Evolutionary conservation across 2,329 filamentous ascomycete species (phyloP).

Genomic region (Paraconiothyrium sp.): DNA sequence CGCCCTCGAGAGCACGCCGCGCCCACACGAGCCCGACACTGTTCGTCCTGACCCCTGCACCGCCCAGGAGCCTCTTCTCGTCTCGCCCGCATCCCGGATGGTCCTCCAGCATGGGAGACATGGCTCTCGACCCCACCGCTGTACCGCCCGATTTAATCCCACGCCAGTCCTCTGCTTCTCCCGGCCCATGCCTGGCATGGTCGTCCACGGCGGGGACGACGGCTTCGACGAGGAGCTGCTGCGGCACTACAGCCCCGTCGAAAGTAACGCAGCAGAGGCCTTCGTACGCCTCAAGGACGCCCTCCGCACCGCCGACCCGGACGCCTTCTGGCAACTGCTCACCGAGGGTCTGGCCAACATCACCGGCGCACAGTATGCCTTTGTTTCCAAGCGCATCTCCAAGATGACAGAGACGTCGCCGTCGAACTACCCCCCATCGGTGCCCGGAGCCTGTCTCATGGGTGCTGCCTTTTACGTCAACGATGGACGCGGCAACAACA

Average conservation of each 20-base stretch:
- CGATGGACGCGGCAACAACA: constrained; percentile 62
- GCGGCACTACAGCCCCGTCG: constrained; percentile 52
- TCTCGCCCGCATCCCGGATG: constrained; percentile 31
- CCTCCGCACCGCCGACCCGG: constrained; percentile 62
- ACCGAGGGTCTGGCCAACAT: constrained; percentile 72
- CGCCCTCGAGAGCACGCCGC: constrained; percentile 9
- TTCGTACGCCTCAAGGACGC: constrained; percentile 67
- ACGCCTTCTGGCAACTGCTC: constrained; percentile 71
- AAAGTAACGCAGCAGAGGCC: constrained; percentile 69
- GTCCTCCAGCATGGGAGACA: constrained; percentile 41
- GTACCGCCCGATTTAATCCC: constrained; percentile 52
- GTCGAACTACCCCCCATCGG: constrained; percentile 70
- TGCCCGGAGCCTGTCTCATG: constrained; percentile 69
- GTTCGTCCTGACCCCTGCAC: neutral
- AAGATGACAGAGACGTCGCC: constrained; percentile 66
- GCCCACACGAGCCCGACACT: constrained; percentile 22
- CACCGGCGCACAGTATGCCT: constrained; percentile 72
- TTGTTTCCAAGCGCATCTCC: constrained; percentile 72
- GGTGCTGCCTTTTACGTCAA: constrained; percentile 73
- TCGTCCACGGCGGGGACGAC: constrained; percentile 55
- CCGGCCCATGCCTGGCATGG: constrained; percentile 51
- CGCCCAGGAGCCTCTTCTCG: constrained; percentile 3
- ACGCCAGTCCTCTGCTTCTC: constrained; percentile 56
- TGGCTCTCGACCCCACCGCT: constrained; percentile 33
- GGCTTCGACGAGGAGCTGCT: constrained; percentile 54